Evolutionary conservation across 768 basidiomycete species (phyloP).

Genomic region (Boletus subcaerulescens): DNA sequence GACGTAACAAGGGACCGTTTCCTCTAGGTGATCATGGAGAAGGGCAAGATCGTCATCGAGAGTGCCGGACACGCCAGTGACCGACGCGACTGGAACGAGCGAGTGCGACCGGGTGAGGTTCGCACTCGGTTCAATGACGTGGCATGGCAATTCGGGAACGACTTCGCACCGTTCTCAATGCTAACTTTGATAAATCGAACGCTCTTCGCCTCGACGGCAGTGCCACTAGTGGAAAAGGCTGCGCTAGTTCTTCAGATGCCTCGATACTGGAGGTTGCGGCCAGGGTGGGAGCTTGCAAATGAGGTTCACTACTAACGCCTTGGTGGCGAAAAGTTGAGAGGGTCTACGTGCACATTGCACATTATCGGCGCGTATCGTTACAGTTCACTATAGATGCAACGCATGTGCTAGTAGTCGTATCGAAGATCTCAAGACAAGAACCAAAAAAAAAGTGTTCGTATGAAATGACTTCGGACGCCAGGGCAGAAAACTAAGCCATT

Average conservation of each 20-base stretch:
- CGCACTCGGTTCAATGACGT: slow-evolving; percentile 4
- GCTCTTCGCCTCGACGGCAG: slow-evolving; percentile 47
- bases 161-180: slow-evolving; percentile 66
- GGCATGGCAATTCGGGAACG: background rate
- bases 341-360: slow-evolving; percentile 37
- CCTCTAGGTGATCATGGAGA: slow-evolving; percentile 57
- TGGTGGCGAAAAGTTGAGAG: background rate
- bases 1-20: slow-evolving; percentile 70
- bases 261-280: slow-evolving; percentile 71
- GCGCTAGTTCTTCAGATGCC: slow-evolving; percentile 55
- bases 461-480: slow-evolving; percentile 16
- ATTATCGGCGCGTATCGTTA: slow-evolving; percentile 30
- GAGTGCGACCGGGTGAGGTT: slow-evolving; percentile 24
- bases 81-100: slow-evolving; percentile 56
- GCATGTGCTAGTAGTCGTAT: slow-evolving; percentile 29
- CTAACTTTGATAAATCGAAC: slow-evolving; percentile 75
- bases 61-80: slow-evolving; percentile 46
- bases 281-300: slow-evolving; percentile 39
- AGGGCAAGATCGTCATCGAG: slow-evolving; percentile 60
- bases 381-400: slow-evolving; percentile 34
- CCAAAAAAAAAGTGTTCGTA: slow-evolving; percentile 12
- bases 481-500: slow-evolving; percentile 26
- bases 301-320: too few species aligned
- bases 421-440: slow-evolving; percentile 12
- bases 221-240: slow-evolving; percentile 59